phyloP scores from a whole-genome alignment of 495 filamentous ascomycete genomes.

The Annulohypoxylon nitens region DNA sequence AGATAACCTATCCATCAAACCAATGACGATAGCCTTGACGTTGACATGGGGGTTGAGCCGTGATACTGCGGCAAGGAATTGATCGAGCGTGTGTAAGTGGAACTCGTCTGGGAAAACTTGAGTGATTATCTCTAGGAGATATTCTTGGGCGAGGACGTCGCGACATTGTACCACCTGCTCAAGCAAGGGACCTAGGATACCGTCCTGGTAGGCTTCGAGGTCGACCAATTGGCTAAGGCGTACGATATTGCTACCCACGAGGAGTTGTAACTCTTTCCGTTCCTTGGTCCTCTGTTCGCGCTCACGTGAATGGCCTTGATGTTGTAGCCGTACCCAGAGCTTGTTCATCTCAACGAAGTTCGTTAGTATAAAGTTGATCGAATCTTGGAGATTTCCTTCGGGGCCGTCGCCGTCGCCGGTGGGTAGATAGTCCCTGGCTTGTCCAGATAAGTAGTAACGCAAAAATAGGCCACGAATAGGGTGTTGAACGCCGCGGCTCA shows the following conservation, averaged over 20 bases:
- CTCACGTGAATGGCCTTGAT: conserved; percentile 96
- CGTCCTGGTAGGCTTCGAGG: conserved; percentile 89
- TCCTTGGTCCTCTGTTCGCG: conserved; percentile 93
- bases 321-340: conserved; percentile 96
- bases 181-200: conserved; percentile 87
- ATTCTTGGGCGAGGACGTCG: conserved; percentile 97
- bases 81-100: conserved; percentile 94
- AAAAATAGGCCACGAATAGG: conserved; percentile 94
- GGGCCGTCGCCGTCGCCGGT: conserved; percentile 87
- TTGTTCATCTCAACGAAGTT: conserved; percentile 99
- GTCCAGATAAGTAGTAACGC: conserved; percentile 93
- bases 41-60: conserved; percentile 95
- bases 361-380: conserved; percentile 95
- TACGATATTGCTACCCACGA: conserved; percentile 96
- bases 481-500: conserved; percentile 97
- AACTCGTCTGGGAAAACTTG: conserved; percentile 99
- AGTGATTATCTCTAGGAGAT: conserved; percentile 96
- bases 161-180: conserved; percentile 98
- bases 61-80: conserved; percentile 90
- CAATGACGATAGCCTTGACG: conserved; percentile 97
- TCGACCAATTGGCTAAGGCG: conserved; percentile 96
- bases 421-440: conserved; percentile 90
- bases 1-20: conserved; percentile 95
- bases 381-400: conserved; percentile 96
- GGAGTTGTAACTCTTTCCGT: conserved; percentile 90